These are phyloP conservation scores for Sugiyamaella qingdaonensis DNA, from an alignment of 805 yeast species.

Conservation along the genomic window DNA sequence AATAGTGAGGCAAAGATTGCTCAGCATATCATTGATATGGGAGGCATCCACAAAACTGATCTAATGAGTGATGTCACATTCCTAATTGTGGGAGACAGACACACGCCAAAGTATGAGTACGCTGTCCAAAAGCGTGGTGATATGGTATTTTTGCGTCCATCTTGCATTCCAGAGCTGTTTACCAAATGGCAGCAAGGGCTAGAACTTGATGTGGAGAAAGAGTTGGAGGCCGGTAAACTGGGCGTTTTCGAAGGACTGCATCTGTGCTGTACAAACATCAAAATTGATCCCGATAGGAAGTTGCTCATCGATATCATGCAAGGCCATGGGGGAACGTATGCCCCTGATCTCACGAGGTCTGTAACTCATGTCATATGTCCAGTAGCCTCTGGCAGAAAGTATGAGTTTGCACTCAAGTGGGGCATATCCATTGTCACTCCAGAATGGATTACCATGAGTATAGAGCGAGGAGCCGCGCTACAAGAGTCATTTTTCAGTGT, in stretches of 20 bases:
- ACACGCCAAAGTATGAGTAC: slow-evolving; percentile 52
- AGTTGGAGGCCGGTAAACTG: slow-evolving; percentile 23
- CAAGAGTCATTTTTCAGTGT: slow-evolving; percentile 36
- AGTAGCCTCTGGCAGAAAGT: slow-evolving; percentile 32
- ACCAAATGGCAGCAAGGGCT: slow-evolving; percentile 46
- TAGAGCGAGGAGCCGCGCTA: slow-evolving; percentile 39
- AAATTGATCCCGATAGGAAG: slow-evolving; percentile 24
- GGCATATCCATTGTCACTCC: slow-evolving; percentile 40
- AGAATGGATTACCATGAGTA: slow-evolving; percentile 43
- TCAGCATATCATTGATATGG: slow-evolving; percentile 39
- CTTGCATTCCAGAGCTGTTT: slow-evolving; percentile 43
- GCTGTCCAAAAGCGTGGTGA: slow-evolving; percentile 45
- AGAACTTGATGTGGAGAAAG: slow-evolving; percentile 31
- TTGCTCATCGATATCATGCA: slow-evolving; percentile 27
- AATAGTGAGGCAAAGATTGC: slow-evolving; percentile 29
- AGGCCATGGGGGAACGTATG: slow-evolving; percentile 33
- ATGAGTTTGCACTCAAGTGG: slow-evolving; percentile 37
- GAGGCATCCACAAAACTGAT: slow-evolving; percentile 45
- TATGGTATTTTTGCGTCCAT: slow-evolving; percentile 50
- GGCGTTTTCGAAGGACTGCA: slow-evolving; percentile 31
- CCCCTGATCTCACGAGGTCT: slow-evolving; percentile 25
- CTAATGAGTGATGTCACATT: slow-evolving; percentile 49
- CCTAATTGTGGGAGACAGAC: slow-evolving; percentile 49
- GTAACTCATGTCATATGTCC: slow-evolving; percentile 33
- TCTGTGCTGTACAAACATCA: slow-evolving; percentile 38